Evolutionary conservation across 345 rosid species (phyloP), one percentile per base, ranked within the genome.

Genomic region (Corchorus olitorius): DNA sequence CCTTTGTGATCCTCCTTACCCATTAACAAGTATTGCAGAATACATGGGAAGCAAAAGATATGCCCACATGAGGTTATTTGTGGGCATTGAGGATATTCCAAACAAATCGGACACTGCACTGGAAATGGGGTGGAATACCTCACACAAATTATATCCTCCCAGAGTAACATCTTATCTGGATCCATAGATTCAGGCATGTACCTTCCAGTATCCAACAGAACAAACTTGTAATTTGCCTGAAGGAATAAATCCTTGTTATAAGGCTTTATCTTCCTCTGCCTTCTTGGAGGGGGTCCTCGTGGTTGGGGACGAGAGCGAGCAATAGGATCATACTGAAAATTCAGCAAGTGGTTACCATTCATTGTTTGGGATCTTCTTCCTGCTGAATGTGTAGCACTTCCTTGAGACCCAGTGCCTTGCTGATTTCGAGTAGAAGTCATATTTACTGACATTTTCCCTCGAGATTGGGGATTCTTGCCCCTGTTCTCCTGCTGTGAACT

Each of bases 41-140:
- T 82, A 79, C 99, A 96, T 0, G 98, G 98, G 82, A 96, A 93
- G 84, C 99, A 96, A 87, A 92, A 95, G 6, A 96, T 89, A 76
- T 93, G 99, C n/a, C 99, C 99, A 68, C 99, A 96, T 0, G 94
- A 87, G 68, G 99, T 96, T 70, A 96, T 92, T 76, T 96, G 99
- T 1, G 99, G 93, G 79, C 99, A 96, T 1, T 93, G 82, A 81
- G 99, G 99, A 70, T 81, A 65, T 65, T 92, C 99, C 91, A 96
- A 84, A 81, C 99, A 96, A 78, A 96, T 91, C 15, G 99, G 98
- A 60, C 98, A 96, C 84, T 91, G 99, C 78, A 96, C 97, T 12
- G 88, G 82, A 73, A 81, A 83, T 13, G 99, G 87, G 56, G 98
- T 92, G n/a, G 92, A 86, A 83, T 89, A 91, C 83, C 90, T 93